Percentiles rank a stretch among this genome's conserved stretches.
These are phyloP conservation scores for Aspergillus hancockii DNA, from an alignment of 495 filamentous ascomycete genomes.

Conservation along the genomic window DNA sequence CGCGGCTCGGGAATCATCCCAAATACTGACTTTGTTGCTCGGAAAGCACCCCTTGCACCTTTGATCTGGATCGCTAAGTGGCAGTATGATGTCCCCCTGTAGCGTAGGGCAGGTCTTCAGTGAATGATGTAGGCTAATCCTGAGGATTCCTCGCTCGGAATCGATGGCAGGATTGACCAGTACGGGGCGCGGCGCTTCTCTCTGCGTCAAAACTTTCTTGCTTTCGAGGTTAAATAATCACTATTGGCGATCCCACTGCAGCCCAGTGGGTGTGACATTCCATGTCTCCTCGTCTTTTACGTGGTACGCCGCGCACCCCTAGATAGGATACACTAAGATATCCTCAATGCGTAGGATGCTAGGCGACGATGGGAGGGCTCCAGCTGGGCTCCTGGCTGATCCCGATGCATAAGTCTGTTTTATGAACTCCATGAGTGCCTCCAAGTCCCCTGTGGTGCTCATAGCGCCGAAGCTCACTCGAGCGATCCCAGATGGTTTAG, in stretches of 20 bases:
- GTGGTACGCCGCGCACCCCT: conserved; percentile 4
- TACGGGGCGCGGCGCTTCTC: conserved; percentile 6
- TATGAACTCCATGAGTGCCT: conserved; percentile 58
- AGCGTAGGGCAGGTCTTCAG: conserved; percentile 1
- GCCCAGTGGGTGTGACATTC: conserved; percentile 1
- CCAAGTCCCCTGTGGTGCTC: conserved; percentile 63
- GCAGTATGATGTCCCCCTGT: neutral
- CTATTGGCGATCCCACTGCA: conserved; percentile 12
- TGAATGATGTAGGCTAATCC: neutral
- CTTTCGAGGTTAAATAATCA: conserved; percentile 8
- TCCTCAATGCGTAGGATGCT: neutral
- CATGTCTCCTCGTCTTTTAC: neutral
- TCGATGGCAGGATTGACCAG: conserved; percentile 10
- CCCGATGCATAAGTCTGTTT: conserved; percentile 44
- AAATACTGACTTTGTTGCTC: neutral
- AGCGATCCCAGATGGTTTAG: conserved; percentile 64
- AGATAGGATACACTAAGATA: conserved; percentile 9
- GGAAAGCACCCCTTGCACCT: neutral
- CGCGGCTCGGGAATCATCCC: neutral
- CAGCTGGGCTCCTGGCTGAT: neutral
- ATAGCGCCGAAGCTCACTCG: conserved; percentile 71
- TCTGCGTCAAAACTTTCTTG: neutral
- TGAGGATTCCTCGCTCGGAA: neutral
- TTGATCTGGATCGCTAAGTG: neutral
- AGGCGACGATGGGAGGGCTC: neutral